Evolutionary conservation across 2,329 filamentous ascomycete genomes (phyloP), one percentile per base, ranked within the genome.

Genomic region (Waltergamsia citrina): DNA sequence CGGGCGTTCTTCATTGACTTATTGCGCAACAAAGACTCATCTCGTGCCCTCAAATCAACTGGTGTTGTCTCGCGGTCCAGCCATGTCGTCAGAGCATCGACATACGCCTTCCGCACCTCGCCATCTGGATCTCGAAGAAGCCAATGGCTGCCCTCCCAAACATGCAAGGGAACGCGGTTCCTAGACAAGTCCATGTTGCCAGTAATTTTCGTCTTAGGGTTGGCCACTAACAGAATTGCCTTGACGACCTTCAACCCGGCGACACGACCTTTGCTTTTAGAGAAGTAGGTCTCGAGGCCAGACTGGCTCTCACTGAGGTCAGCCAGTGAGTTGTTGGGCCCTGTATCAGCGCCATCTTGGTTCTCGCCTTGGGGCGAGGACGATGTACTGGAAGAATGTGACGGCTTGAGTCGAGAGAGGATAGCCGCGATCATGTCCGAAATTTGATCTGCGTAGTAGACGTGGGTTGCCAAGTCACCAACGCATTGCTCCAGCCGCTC

Each of bases 141-240:
- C 85, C 86, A 94, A 41, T 95, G 86, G 0, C 88, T 94, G n/a
- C 85, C 86, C 56, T 96, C 88, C 92, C 92, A 98, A 1, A 88
- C 82, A 35, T 83, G 74, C 7, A 94, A 69, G 1, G 84, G 79
- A 1, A 93, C 84, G 26, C 69, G 75, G 52, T 81, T 85, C 41
- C 87, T 74, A 6, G 78, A 75, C 33, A 92, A 71, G 20, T 74
- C 74, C 33, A 66, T 69, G 51, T 69, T 77, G 43, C 70, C 71
- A 43, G 63, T 67, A 39, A 69, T 62, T 43, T 69, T 75, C 16
- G 68, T 71, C 43, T 70, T 71, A 27, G 71, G 71, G 48, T 93
- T 94, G 4, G 90, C 87, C 16, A 93, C 81, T 15, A 81, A 60
- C 15, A 98, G 64, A 36, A 95, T 87, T 25, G 78, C 75, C 53